A percentile compares a stretch with the other conserved stretches of the same genome.
These are phyloP conservation scores for Sclerotiophoma versabilis DNA, from an alignment of 2,329 filamentous ascomycete species.

Conservation along the genomic window DNA sequence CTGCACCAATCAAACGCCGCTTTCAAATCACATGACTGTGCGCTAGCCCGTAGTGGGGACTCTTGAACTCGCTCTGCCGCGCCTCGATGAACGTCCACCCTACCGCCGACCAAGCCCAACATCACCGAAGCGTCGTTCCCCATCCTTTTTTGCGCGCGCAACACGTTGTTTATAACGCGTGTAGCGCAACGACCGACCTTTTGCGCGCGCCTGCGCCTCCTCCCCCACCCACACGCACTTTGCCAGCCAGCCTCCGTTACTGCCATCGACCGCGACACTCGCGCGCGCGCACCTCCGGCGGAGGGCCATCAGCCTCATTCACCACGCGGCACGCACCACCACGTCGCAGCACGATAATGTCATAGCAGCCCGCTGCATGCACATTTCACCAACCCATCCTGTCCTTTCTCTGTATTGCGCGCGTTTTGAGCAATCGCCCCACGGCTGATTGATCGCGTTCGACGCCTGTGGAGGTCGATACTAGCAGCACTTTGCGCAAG, in stretches of 20 bases:
- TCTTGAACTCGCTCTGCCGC: slow-evolving; percentile 17
- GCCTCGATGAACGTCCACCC: slow-evolving; percentile 22
- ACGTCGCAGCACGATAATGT: slow-evolving; percentile 45
- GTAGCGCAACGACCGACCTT: slow-evolving; percentile 27
- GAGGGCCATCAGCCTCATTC: slow-evolving; percentile 43
- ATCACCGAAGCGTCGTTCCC: slow-evolving; percentile 41
- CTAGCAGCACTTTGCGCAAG: slow-evolving; percentile 23
- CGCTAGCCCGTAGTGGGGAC: slow-evolving; percentile 16
- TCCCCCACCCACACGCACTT: slow-evolving; percentile 33
- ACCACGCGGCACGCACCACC: slow-evolving; percentile 33
- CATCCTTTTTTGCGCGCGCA: slow-evolving; percentile 46
- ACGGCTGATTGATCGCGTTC: slow-evolving; percentile 28
- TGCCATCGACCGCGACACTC: slow-evolving; percentile 42
- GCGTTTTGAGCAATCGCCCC: slow-evolving; percentile 19
- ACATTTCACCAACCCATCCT: slow-evolving; percentile 30
- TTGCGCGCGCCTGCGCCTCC: slow-evolving; percentile 38
- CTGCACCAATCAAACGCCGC: slow-evolving; percentile 10
- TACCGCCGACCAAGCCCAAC: slow-evolving; percentile 41
- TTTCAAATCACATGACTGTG: slow-evolving; percentile 24
- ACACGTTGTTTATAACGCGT: slow-evolving; percentile 48
- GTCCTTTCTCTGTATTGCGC: slow-evolving; percentile 37
- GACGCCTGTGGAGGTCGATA: slow-evolving; percentile 18
- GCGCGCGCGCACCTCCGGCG: slow-evolving; percentile 39
- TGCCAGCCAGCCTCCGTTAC: slow-evolving; percentile 29
- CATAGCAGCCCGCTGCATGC: slow-evolving; percentile 41